Evolutionary conservation across 805 yeast species (phyloP).

Genomic region (Candida broadrunensis): DNA sequence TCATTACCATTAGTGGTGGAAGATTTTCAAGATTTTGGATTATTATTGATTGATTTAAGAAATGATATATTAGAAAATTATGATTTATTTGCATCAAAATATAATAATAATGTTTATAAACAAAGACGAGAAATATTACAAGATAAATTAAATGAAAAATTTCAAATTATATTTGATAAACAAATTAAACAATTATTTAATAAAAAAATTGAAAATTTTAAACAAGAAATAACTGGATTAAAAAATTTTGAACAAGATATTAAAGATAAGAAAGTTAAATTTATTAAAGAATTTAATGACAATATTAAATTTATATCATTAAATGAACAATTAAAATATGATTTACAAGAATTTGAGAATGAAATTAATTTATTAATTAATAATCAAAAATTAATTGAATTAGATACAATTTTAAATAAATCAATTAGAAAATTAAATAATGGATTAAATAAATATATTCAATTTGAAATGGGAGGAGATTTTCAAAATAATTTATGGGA

Average conservation of each 20-base stretch:
- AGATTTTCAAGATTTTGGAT: constrained; percentile 48
- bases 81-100: constrained; percentile 75
- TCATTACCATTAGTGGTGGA: constrained; percentile 9
- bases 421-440: constrained; percentile 45
- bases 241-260: background rate
- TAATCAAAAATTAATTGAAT: constrained; percentile 33
- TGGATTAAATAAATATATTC: constrained; percentile 49
- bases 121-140: constrained; percentile 57
- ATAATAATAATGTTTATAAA: constrained; percentile 61
- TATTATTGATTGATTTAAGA: constrained; percentile 41
- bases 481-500: constrained; percentile 65
- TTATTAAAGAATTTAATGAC: constrained; percentile 8
- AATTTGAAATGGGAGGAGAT: constrained; percentile 42
- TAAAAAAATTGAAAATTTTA: constrained; percentile 5
- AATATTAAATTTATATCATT: constrained; percentile 20
- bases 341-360: constrained; percentile 15
- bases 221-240: background rate
- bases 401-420: constrained; percentile 30
- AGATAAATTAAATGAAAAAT: constrained; percentile 28
- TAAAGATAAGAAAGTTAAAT: constrained; percentile 2
- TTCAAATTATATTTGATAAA: constrained; percentile 36
- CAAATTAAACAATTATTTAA: constrained; percentile 16
- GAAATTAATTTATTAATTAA: constrained; percentile 42
- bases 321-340: constrained; percentile 24
- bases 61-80: constrained; percentile 48